Evolutionary conservation across 2,329 filamentous ascomycete genomes (phyloP).

Genomic region (Xylariaceae sp.): DNA sequence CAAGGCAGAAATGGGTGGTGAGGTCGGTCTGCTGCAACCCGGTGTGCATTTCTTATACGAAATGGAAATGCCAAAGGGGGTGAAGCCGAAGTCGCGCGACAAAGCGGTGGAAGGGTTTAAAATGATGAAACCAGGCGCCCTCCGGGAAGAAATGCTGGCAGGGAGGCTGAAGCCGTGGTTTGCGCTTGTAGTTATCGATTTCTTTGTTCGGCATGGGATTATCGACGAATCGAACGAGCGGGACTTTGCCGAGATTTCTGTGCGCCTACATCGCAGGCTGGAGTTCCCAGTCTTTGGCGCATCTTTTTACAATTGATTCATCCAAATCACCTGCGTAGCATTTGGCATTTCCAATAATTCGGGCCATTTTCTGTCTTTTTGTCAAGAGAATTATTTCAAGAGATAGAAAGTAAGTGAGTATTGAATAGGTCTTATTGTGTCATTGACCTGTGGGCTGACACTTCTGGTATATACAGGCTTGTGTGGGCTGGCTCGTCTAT

Average conservation of each 20-base stretch:
- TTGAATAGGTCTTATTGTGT: conserved; percentile 10
- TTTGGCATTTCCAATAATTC: not conserved
- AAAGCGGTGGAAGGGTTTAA: conserved; percentile 53
- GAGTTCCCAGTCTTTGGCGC: conserved; percentile 12
- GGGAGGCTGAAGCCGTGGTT: conserved; percentile 71
- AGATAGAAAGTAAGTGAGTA: not conserved
- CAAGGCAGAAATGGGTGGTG: conserved; percentile 57
- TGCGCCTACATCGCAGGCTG: conserved; percentile 27
- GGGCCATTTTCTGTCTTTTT: not conserved
- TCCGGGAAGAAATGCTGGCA: conserved; percentile 50
- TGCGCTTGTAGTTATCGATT: conserved; percentile 61
- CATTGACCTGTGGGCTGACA: conserved; percentile 3
- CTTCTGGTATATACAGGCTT: conserved; percentile 17
- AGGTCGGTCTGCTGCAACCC: conserved; percentile 56
- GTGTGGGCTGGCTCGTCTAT: conserved; percentile 13
- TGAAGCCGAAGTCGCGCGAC: conserved; percentile 57
- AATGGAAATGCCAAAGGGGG: conserved; percentile 49
- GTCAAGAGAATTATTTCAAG: not conserved
- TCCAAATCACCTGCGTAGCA: not conserved
- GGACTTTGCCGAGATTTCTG: conserved; percentile 57
- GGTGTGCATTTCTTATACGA: conserved; percentile 69
- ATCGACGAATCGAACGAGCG: conserved; percentile 59
- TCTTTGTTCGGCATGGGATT: conserved; percentile 64
- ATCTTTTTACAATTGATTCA: conserved; percentile 3
- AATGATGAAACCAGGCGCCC: conserved; percentile 47